These are phyloP conservation scores for Cladosporium velox DNA, from an alignment of 2,329 filamentous ascomycete species.

Conservation along the genomic window DNA sequence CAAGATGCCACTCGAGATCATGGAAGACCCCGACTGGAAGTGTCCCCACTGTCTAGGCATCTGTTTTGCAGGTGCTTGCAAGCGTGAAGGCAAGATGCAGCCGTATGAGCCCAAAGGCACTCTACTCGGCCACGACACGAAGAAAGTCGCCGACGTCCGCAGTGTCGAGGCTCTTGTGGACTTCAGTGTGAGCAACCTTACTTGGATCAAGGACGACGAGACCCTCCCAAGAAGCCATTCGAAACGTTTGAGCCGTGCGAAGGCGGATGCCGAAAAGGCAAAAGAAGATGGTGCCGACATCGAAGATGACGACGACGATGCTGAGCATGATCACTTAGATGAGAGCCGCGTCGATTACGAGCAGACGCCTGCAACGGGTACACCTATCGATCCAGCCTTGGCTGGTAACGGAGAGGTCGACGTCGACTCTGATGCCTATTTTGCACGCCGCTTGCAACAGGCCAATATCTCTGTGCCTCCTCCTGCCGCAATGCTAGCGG, in stretches of 20 bases:
- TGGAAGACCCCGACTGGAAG: constrained; percentile 80
- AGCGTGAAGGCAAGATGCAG: constrained; percentile 65
- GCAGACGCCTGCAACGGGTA: constrained; percentile 41
- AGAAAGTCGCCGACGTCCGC: constrained; percentile 82
- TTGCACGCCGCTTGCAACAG: constrained; percentile 34
- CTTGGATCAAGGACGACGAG: constrained; percentile 69
- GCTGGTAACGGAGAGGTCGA: constrained; percentile 28
- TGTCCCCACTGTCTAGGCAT: constrained; percentile 85
- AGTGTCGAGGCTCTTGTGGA: constrained; percentile 90
- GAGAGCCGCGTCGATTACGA: constrained; percentile 44
- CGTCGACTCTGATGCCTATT: constrained; percentile 30
- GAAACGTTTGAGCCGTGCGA: constrained; percentile 43
- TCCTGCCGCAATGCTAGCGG: constrained; percentile 34
- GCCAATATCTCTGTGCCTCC: constrained; percentile 35
- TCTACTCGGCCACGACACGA: constrained; percentile 86
- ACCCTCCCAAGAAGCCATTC: constrained; percentile 39
- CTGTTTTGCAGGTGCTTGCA: constrained; percentile 84
- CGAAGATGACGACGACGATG: constrained; percentile 46
- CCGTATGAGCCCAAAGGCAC: constrained; percentile 88
- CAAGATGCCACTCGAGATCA: constrained; percentile 77
- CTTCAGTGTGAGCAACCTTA: constrained; percentile 83
- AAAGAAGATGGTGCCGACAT: constrained; percentile 51
- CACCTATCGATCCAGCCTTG: constrained; percentile 40
- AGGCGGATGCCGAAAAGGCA: constrained; percentile 56
- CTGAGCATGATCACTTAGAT: constrained; percentile 40